Conservation (phyloP, 495 filamentous ascomycete genomes). For the Bombardia bombarda region DNA sequence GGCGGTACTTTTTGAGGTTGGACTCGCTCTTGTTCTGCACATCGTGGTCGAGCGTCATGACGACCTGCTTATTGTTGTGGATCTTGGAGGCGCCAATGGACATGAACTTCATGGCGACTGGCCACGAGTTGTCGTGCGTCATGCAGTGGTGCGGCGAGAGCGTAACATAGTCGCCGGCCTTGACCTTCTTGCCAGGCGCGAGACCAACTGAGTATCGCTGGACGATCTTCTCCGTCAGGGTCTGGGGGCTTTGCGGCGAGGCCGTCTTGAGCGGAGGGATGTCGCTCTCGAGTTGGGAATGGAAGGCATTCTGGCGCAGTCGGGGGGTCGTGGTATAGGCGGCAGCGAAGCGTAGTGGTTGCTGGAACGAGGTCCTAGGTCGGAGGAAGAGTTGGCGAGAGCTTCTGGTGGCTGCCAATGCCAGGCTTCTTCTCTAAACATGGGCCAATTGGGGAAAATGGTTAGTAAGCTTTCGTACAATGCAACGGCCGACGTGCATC, state of each 20-base stretch:
- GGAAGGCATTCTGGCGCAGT: slow-evolving; percentile 18
- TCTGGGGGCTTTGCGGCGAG: slow-evolving; percentile 47
- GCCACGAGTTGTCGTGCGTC: slow-evolving; percentile 93
- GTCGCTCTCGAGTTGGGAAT: slow-evolving; percentile 15
- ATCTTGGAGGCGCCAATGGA: slow-evolving; percentile 75
- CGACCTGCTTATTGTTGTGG: slow-evolving; percentile 64
- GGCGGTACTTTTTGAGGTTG: slow-evolving; percentile 76
- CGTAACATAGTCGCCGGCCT: slow-evolving; percentile 75
- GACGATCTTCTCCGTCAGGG: slow-evolving; percentile 88
- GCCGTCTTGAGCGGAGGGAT: slow-evolving; percentile 2
- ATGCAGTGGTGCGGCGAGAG: slow-evolving; percentile 69
- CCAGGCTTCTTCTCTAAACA: slow-evolving; percentile 20
- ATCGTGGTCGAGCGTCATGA: slow-evolving; percentile 91
- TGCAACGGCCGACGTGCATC: neutral
- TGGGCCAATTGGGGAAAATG: neutral
- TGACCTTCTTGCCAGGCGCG: slow-evolving; percentile 60
- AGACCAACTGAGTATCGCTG: slow-evolving; percentile 70
- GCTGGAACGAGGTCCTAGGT: slow-evolving; percentile 6
- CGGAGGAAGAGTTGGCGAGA: slow-evolving; percentile 10
- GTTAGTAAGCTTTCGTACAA: neutral
- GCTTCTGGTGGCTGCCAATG: slow-evolving; percentile 17
- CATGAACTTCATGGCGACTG: slow-evolving; percentile 79
- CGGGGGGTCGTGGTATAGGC: slow-evolving; percentile 18
- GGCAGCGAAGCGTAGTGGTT: slow-evolving; percentile 5
- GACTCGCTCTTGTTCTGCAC: slow-evolving; percentile 79